A percentile compares a stretch with the other conserved stretches of the same genome.
These are phyloP conservation scores for Cercospora brassicicola DNA, from an alignment of 2,329 filamentous ascomycete genomes.

Conservation along the genomic window DNA sequence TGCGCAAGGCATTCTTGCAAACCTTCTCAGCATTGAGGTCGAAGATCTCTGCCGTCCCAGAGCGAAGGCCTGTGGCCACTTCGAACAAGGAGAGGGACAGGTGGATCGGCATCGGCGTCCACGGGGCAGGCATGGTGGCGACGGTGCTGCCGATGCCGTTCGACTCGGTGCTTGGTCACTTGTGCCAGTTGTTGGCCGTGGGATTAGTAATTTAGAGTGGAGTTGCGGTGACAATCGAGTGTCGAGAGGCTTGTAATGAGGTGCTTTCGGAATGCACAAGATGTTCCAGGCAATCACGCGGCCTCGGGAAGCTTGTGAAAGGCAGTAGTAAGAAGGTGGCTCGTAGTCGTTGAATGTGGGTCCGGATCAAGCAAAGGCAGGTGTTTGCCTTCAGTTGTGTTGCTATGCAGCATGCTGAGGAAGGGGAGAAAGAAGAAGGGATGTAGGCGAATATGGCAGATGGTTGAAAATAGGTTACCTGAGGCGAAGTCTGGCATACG, in stretches of 20 bases:
- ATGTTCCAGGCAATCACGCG: background rate
- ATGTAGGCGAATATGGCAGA: background rate
- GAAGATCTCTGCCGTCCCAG: slow-evolving; percentile 9
- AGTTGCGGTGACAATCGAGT: background rate
- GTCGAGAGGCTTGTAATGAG: background rate
- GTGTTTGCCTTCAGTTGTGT: background rate
- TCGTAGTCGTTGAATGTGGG: background rate
- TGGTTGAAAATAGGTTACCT: background rate
- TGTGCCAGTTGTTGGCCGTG: background rate
- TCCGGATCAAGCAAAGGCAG: background rate
- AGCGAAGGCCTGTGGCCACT: slow-evolving; percentile 16
- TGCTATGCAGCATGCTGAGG: background rate
- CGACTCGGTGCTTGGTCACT: background rate
- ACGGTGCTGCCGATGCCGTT: background rate
- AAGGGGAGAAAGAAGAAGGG: background rate
- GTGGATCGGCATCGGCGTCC: slow-evolving; percentile 1
- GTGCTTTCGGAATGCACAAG: background rate
- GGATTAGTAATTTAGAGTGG: background rate
- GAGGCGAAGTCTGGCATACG: background rate
- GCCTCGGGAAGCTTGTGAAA: background rate
- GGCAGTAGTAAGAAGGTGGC: background rate
- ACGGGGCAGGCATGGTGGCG: slow-evolving; percentile 1
- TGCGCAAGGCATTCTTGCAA: slow-evolving; percentile 13
- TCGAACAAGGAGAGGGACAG: slow-evolving; percentile 7
- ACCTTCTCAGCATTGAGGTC: slow-evolving; percentile 10